A percentile compares a stretch with the other conserved stretches of the same genome.
Conservation (phyloP, 148 eudicot genomes). For the Chenopodium quinoa region DNA sequence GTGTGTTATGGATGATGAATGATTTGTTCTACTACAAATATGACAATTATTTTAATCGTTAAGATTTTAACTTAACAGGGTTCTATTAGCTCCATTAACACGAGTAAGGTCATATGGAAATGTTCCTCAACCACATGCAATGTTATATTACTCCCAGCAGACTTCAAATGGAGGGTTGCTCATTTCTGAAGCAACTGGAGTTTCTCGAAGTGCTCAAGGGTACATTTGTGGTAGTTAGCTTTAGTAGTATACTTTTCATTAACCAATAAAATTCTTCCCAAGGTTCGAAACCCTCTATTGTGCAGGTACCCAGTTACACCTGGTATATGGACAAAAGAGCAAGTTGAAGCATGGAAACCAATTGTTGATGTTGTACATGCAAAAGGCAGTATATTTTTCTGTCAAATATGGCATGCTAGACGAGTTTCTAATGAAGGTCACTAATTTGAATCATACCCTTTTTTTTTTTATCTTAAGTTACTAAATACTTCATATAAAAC, state of each 20-base stretch:
- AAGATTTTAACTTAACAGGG: slow-evolving; percentile 19
- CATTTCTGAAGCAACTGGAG: slow-evolving; percentile 43
- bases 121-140: slow-evolving; percentile 52
- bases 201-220: slow-evolving; percentile 52
- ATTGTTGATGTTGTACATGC: slow-evolving; percentile 54
- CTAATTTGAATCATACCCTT: not conserved
- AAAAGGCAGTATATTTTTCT: slow-evolving; percentile 32
- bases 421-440: slow-evolving; percentile 41
- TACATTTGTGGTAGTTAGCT: not conserved
- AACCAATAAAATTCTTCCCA: not conserved
- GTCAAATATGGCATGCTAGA: no score
- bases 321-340: slow-evolving; percentile 12
- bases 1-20: no score
- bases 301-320: slow-evolving; percentile 38
- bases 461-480: no score
- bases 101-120: slow-evolving; percentile 43
- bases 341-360: slow-evolving; percentile 58
- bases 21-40: no score
- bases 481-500: no score
- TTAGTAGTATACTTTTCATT: not conserved
- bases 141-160: slow-evolving; percentile 45
- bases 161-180: slow-evolving; percentile 52
- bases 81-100: slow-evolving; percentile 45
- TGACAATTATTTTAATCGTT: no score
- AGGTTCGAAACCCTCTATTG: not conserved